These are phyloP conservation scores for Oropetium thomaeum DNA, from an alignment of 176 grass and related monocot species.

Conservation along the genomic window DNA sequence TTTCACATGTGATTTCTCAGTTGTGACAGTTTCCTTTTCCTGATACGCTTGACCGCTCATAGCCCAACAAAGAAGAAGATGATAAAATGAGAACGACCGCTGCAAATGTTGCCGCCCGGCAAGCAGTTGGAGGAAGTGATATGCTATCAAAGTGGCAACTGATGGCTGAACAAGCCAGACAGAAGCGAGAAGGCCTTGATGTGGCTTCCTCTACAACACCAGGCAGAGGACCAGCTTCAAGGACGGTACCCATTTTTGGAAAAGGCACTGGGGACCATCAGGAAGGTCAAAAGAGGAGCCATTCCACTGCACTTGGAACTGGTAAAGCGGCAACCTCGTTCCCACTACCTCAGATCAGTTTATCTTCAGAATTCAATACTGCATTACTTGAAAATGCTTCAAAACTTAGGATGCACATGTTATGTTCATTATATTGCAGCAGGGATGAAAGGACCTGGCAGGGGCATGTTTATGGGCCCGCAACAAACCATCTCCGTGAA, in stretches of 20 bases:
- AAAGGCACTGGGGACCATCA: constrained; percentile 53
- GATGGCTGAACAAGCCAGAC: constrained; percentile 93
- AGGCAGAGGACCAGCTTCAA: constrained; percentile 31
- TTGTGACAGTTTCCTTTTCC: constrained; percentile 18
- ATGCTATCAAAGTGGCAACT: constrained; percentile 97
- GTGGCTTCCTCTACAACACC: constrained; percentile 9
- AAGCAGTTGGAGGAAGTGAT: constrained; percentile 90
- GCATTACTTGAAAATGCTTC: not conserved
- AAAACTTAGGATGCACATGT: not conserved
- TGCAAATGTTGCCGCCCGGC: constrained; percentile 87
- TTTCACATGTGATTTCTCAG: constrained; percentile 7
- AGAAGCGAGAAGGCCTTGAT: constrained; percentile 70
- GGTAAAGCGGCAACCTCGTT: constrained; percentile 31
- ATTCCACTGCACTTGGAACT: constrained; percentile 34
- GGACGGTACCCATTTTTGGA: constrained; percentile 22
- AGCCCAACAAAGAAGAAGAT: constrained; percentile 98
- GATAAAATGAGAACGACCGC: constrained; percentile 97
- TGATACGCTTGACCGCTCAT: constrained; percentile 28
- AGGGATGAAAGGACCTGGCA: constrained; percentile 47
- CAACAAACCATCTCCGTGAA: constrained; percentile 64
- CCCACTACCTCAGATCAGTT: not conserved
- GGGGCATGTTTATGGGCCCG: constrained; percentile 29
- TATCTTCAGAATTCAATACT: not conserved
- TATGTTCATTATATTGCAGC: constrained; percentile 36
- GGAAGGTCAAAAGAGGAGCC: constrained; percentile 68